Evolutionary conservation across 352 stramenopile genomes (phyloP).

Genomic region (Peronospora farinosa): DNA sequence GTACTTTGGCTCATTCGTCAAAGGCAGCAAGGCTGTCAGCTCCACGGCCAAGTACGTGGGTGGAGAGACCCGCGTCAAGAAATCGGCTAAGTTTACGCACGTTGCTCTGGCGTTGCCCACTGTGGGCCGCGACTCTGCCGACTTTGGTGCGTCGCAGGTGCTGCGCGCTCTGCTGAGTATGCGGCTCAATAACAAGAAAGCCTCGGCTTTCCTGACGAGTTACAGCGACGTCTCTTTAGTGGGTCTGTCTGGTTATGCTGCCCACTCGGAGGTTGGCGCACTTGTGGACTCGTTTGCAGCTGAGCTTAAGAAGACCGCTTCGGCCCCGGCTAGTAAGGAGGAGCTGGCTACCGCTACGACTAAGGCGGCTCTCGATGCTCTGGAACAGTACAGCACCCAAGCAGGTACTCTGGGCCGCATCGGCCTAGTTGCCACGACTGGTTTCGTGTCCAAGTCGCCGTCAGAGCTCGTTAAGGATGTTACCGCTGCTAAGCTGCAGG

Average conservation of each 20-base stretch:
- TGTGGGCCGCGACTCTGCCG: slow-evolving; percentile 35
- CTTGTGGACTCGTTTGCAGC: slow-evolving; percentile 64
- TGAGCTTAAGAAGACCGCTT: slow-evolving; percentile 72
- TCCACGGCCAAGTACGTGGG: slow-evolving; percentile 60
- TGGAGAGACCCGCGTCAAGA: slow-evolving; percentile 73
- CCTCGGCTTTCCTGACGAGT: slow-evolving; percentile 48
- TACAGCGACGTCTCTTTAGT: slow-evolving; percentile 64
- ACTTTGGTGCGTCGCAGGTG: slow-evolving; percentile 56
- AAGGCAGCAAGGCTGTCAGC: slow-evolving; percentile 21
- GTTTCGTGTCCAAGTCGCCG: slow-evolving; percentile 36
- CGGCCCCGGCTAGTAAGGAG: slow-evolving; percentile 48
- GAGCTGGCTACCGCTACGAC: slow-evolving; percentile 76
- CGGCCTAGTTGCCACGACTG: slow-evolving; percentile 32
- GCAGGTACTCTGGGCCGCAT: slow-evolving; percentile 38
- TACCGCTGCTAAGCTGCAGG: slow-evolving; percentile 60
- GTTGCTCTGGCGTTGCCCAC: slow-evolving; percentile 67
- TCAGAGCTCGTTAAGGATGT: slow-evolving; percentile 40
- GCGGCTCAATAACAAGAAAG: slow-evolving; percentile 61
- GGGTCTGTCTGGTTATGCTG: slow-evolving; percentile 52
- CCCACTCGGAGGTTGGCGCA: slow-evolving; percentile 42
- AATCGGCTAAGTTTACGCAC: slow-evolving; percentile 51
- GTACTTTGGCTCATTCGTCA: slow-evolving; percentile 48
- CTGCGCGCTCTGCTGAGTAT: slow-evolving; percentile 54
- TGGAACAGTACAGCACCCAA: slow-evolving; percentile 37
- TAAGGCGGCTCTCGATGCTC: slow-evolving; percentile 38